These are phyloP conservation scores for Phytophthora palmivora DNA, from an alignment of 352 stramenopile species.

Conservation along the genomic window DNA sequence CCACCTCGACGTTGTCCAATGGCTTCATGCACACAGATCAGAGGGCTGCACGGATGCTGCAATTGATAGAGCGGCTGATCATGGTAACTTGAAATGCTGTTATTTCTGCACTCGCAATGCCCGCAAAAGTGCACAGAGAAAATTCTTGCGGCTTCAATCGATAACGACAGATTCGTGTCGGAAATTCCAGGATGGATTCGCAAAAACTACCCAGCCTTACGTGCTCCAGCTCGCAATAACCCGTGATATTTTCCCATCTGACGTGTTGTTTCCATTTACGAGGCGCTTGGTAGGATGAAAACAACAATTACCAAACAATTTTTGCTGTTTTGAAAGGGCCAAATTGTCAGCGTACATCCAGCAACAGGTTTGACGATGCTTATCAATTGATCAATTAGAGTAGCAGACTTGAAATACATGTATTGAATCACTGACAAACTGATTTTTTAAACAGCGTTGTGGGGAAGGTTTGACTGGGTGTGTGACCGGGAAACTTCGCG, in stretches of 20 bases:
- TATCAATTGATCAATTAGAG: too few species aligned
- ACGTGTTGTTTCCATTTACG: too few species aligned
- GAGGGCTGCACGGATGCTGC: background rate
- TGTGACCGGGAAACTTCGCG: conserved; percentile 15
- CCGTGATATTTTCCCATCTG: too few species aligned
- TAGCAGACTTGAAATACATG: conserved; percentile 13
- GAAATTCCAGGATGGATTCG: background rate
- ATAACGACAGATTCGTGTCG: background rate
- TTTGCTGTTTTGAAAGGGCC: too few species aligned
- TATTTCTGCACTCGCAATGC: background rate
- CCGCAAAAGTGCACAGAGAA: background rate
- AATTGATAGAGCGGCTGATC: background rate
- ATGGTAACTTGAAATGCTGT: background rate
- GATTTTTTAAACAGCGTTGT: conserved; percentile 27
- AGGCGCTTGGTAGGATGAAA: too few species aligned
- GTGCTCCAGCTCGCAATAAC: too few species aligned
- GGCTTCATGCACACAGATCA: background rate
- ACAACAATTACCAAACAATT: too few species aligned
- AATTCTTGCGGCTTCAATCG: too few species aligned
- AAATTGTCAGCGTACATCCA: too few species aligned
- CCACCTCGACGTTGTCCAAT: too few species aligned
- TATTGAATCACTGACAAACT: conserved; percentile 17
- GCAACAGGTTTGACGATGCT: too few species aligned
- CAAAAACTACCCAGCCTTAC: too few species aligned
- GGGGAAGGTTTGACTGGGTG: conserved; percentile 25